Conservation (phyloP, 2,329 filamentous ascomycete species). For the Colletotrichum tabaci region DNA sequence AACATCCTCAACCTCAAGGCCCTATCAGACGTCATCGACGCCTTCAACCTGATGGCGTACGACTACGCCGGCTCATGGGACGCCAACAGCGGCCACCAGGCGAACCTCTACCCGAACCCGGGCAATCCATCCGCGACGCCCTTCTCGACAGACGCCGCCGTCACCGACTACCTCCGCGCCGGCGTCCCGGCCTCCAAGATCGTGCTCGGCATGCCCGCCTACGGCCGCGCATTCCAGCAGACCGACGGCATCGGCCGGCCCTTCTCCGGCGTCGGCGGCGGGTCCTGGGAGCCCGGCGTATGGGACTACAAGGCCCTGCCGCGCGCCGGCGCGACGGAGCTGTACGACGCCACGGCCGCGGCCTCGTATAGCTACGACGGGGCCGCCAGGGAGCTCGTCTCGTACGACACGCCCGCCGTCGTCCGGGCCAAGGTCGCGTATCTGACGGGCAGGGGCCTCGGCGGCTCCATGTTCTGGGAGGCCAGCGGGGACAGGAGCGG, state of each 20-base stretch:
- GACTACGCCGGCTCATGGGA: slow-evolving; percentile 81
- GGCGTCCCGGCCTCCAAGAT: slow-evolving; percentile 77
- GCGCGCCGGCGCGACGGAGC: slow-evolving; percentile 67
- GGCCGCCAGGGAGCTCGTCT: slow-evolving; percentile 72
- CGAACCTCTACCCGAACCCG: slow-evolving; percentile 75
- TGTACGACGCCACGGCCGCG: slow-evolving; percentile 69
- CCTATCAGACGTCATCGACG: slow-evolving; percentile 68
- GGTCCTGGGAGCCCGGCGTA: slow-evolving; percentile 71
- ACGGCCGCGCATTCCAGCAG: slow-evolving; percentile 81
- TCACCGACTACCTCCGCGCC: slow-evolving; percentile 73
- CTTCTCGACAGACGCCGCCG: slow-evolving; percentile 76
- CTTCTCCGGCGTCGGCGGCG: slow-evolving; percentile 76
- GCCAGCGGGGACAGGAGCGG: slow-evolving; percentile 75
- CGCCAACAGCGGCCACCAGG: slow-evolving; percentile 73
- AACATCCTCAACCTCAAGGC: slow-evolving; percentile 62
- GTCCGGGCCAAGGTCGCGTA: slow-evolving; percentile 75
- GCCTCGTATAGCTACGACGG: slow-evolving; percentile 81
- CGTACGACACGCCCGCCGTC: slow-evolving; percentile 76
- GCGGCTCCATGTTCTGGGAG: slow-evolving; percentile 90
- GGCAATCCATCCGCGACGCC: slow-evolving; percentile 73
- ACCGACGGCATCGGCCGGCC: slow-evolving; percentile 77
- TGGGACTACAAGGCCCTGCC: slow-evolving; percentile 84
- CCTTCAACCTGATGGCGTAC: slow-evolving; percentile 78
- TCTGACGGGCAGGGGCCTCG: slow-evolving; percentile 72
- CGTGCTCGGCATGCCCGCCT: slow-evolving; percentile 82